A percentile compares a stretch with the other conserved stretches of the same genome.
These are phyloP conservation scores for Agrocybe pediades DNA, from an alignment of 768 basidiomycete species.

Conservation along the genomic window DNA sequence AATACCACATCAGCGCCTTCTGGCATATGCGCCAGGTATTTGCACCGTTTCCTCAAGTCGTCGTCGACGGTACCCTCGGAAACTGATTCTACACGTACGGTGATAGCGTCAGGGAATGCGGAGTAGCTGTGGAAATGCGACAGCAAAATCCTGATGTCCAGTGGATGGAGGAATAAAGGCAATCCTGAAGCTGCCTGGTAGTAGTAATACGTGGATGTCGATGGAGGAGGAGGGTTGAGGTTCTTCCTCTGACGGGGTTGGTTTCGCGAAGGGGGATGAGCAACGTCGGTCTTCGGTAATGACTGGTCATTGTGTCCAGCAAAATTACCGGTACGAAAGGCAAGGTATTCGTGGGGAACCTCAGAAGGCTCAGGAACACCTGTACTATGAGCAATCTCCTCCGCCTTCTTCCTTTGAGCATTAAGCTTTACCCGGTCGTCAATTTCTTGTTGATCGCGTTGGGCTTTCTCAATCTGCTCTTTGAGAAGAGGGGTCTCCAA, in stretches of 20 bases:
- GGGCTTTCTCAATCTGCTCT: slow-evolving; percentile 63
- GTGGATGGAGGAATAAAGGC: slow-evolving; percentile 90
- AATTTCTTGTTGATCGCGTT: slow-evolving; percentile 57
- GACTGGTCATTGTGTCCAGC: slow-evolving; percentile 13
- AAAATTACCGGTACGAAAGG: slow-evolving; percentile 34
- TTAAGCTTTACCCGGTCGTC: slow-evolving; percentile 40
- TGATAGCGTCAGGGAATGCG: slow-evolving; percentile 82
- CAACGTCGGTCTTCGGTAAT: slow-evolving; percentile 9
- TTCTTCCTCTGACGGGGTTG: slow-evolving; percentile 68
- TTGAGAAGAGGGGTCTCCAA: slow-evolving; percentile 71
- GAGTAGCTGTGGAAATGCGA: slow-evolving; percentile 81
- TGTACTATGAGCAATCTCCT: slow-evolving; percentile 15
- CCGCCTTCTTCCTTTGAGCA: slow-evolving; percentile 29
- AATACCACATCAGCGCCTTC: slow-evolving; percentile 93
- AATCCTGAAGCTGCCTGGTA: slow-evolving; percentile 94
- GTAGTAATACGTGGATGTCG: slow-evolving; percentile 90
- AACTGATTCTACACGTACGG: slow-evolving; percentile 75
- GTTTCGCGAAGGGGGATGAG: slow-evolving; percentile 33
- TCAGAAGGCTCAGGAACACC: slow-evolving; percentile 27
- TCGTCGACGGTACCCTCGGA: slow-evolving; percentile 86
- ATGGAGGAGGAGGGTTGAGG: slow-evolving; percentile 83
- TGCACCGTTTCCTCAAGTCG: slow-evolving; percentile 91
- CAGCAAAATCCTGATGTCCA: slow-evolving; percentile 92
- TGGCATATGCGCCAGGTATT: slow-evolving; percentile 92
- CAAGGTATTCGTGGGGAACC: slow-evolving; percentile 62